These are phyloP conservation scores for Talaromyces thailandensis DNA, from an alignment of 495 filamentous ascomycete species.

Conservation along the genomic window DNA sequence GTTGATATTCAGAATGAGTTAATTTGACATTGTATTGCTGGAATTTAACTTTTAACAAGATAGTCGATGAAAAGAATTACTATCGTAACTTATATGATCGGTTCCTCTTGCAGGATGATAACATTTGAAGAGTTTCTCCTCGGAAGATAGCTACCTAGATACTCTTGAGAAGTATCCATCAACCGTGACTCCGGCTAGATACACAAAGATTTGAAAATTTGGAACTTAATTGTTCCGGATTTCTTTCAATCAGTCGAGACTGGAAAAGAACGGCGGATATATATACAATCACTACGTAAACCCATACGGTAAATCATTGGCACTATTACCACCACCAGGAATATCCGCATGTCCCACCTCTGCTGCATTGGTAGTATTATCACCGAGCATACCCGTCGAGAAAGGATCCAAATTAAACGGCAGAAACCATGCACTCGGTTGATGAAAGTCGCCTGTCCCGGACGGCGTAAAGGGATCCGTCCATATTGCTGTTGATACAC, in stretches of 20 bases:
- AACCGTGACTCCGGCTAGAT: not conserved
- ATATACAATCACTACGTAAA: not conserved
- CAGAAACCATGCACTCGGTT: constrained; percentile 82
- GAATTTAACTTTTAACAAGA: not conserved
- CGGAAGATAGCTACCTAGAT: too few relatives aligned
- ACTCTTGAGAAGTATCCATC: not conserved
- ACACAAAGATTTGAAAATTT: too few relatives aligned
- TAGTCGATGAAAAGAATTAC: not conserved
- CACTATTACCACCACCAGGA: not conserved
- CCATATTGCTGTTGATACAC: constrained; percentile 8
- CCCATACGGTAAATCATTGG: not conserved
- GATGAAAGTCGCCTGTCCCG: constrained; percentile 33
- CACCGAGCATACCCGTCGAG: not conserved
- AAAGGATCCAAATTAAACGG: constrained; percentile 83
- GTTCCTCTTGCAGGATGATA: too few relatives aligned
- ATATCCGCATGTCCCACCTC: not conserved
- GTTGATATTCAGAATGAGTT: not conserved
- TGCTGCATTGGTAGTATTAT: not conserved
- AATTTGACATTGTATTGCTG: not conserved
- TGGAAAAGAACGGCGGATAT: not conserved
- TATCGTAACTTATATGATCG: too few relatives aligned
- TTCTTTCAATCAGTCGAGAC: not conserved
- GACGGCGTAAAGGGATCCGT: constrained; percentile 19
- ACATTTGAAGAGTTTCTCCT: too few relatives aligned
- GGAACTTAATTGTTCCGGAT: too few relatives aligned